Conservation (phyloP, 352 stramenopile species). For the Halophytophthora batemanensis region DNA sequence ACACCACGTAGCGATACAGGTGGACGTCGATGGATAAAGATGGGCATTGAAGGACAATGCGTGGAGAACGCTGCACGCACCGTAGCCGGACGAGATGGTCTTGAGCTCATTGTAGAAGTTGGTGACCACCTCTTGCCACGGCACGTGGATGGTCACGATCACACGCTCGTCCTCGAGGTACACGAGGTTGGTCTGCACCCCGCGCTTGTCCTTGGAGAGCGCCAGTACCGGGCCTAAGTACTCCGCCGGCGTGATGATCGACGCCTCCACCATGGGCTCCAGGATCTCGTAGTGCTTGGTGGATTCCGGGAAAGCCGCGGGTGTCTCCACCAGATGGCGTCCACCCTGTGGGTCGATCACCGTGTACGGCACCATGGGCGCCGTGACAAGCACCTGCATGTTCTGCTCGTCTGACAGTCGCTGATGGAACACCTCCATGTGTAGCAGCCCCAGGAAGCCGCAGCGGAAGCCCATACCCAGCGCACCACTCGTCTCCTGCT, state of each 20-base stretch:
- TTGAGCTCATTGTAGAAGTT: constrained; percentile 99
- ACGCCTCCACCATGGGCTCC: constrained; percentile 96
- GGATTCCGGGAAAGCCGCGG: constrained; percentile 65
- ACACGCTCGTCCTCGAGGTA: constrained; percentile 95
- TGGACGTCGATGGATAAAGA: neutral
- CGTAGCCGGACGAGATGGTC: constrained; percentile 94
- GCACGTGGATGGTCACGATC: constrained; percentile 93
- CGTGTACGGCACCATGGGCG: constrained; percentile 98
- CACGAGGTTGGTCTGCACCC: constrained; percentile 90
- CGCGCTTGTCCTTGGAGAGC: constrained; percentile 89
- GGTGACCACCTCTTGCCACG: constrained; percentile 98
- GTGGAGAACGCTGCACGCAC: constrained; percentile 42
- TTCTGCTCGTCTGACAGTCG: constrained; percentile 97
- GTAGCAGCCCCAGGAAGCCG: constrained; percentile 96
- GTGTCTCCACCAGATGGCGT: constrained; percentile 57
- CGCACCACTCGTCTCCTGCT: constrained; percentile 93
- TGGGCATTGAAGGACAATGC: neutral
- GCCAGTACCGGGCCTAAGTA: constrained; percentile 95
- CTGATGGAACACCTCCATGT: constrained; percentile 99
- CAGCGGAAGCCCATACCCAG: constrained; percentile 96
- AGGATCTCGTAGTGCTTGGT: constrained; percentile 89
- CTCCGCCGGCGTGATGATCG: constrained; percentile 94
- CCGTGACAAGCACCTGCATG: constrained; percentile 97
- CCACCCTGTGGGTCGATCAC: constrained; percentile 63
- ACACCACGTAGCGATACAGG: neutral